Evolutionary conservation across 768 basidiomycete genomes (phyloP).

Genomic region (Panaeolus cyanescens): DNA sequence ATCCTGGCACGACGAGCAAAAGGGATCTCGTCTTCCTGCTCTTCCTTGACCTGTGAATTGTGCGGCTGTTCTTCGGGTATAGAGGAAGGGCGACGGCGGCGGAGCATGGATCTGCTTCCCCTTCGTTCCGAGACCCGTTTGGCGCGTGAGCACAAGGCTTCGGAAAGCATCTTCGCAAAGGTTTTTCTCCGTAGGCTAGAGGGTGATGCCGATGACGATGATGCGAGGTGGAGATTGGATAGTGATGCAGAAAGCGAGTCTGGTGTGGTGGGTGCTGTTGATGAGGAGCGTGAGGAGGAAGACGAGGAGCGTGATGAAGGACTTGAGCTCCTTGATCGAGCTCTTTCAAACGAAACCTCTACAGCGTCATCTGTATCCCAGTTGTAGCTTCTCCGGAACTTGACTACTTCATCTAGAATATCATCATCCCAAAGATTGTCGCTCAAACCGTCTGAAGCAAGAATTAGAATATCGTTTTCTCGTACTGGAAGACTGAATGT

Average conservation of each 20-base stretch:
- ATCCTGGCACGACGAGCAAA: constrained; percentile 82
- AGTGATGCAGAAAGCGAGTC: background rate
- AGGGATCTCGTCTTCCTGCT: constrained; percentile 60
- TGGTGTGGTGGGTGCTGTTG: background rate
- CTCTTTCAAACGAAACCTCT: constrained; percentile 3
- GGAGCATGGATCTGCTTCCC: background rate
- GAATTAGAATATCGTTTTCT: constrained; percentile 75
- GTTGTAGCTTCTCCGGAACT: constrained; percentile 42
- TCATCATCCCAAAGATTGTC: constrained; percentile 92
- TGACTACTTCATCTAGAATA: constrained; percentile 76
- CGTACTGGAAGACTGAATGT: constrained; percentile 69
- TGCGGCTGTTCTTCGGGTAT: constrained; percentile 9
- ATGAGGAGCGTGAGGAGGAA: background rate
- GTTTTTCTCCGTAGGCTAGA: constrained; percentile 44
- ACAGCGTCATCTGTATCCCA: constrained; percentile 10
- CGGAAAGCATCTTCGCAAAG: constrained; percentile 70
- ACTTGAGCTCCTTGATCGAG: background rate
- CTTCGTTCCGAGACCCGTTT: constrained; percentile 63
- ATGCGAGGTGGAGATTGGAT: background rate
- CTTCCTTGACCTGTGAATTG: constrained; percentile 1
- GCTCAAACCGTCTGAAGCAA: constrained; percentile 79
- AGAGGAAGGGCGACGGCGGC: constrained; percentile 9
- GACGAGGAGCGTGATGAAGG: constrained; percentile 4
- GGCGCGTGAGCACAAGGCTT: constrained; percentile 81
- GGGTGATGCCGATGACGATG: constrained; percentile 7